Conservation (phyloP, 805 yeast genomes). For the Candida khao-thaluensis region DNA sequence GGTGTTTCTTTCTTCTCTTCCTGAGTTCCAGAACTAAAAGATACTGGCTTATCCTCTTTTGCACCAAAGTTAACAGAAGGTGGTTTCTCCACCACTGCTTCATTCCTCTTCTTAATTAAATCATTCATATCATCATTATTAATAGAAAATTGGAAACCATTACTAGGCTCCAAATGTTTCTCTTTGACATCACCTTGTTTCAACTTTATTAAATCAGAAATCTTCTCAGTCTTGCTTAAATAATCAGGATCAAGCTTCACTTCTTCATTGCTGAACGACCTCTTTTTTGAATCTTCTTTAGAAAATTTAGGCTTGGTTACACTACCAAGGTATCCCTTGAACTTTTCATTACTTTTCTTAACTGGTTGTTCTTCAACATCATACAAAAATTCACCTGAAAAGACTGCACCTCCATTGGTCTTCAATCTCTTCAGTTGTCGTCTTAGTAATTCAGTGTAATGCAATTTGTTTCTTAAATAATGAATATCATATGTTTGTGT, state of each 20-base stretch:
- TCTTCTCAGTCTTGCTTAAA: conserved; percentile 22
- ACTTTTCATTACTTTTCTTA: conserved; percentile 11
- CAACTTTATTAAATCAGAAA: conserved; percentile 30
- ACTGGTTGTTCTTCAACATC: conserved; percentile 23
- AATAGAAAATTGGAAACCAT: conserved; percentile 37
- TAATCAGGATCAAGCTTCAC: conserved; percentile 29
- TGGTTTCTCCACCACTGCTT: neutral
- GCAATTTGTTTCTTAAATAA: conserved; percentile 28
- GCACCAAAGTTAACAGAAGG: conserved; percentile 7
- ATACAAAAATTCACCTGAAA: conserved; percentile 37
- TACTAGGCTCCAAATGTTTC: conserved; percentile 27
- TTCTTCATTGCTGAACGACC: conserved; percentile 9
- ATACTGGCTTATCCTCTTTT: conserved; percentile 3
- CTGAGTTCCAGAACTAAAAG: conserved; percentile 11
- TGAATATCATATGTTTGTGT: conserved; percentile 41
- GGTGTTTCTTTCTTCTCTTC: conserved; percentile 6
- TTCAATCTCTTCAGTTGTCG: conserved; percentile 17
- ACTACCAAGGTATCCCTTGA: conserved; percentile 36
- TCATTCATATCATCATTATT: conserved; percentile 27
- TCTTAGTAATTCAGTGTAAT: conserved; percentile 22
- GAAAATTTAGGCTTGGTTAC: conserved; percentile 33
- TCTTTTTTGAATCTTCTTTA: conserved; percentile 4
- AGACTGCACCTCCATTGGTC: conserved; percentile 24
- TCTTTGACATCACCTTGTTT: conserved; percentile 20
- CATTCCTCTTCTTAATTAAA: conserved; percentile 20